A percentile compares a stretch with the other conserved stretches of the same genome.
phyloP scores from a whole-genome alignment of 805 yeast species.

The Spathaspora hagerdaliae region DNA sequence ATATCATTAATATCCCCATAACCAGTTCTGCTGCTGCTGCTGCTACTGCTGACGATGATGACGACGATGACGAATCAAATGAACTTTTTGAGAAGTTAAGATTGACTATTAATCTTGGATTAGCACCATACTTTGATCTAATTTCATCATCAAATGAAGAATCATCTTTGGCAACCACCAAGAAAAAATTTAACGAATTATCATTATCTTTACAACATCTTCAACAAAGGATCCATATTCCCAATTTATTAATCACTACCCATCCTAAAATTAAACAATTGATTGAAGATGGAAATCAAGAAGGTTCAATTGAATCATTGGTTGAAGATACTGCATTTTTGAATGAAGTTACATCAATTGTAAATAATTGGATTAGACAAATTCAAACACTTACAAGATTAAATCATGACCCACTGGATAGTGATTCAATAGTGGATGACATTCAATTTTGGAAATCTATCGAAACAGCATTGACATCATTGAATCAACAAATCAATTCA shows the following conservation, averaged over 20 bases:
- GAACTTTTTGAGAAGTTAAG: slow-evolving; percentile 50
- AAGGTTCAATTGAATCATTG: slow-evolving; percentile 31
- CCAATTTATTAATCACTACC: slow-evolving; percentile 50
- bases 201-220: slow-evolving; percentile 63
- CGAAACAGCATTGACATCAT: slow-evolving; percentile 53
- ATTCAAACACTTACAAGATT: slow-evolving; percentile 55
- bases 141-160: slow-evolving; percentile 20
- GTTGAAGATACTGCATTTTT: slow-evolving; percentile 52
- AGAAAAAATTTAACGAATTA: slow-evolving; percentile 65
- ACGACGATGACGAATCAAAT: slow-evolving; percentile 1
- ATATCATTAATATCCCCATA: slow-evolving; percentile 30
- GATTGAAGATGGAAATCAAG: slow-evolving; percentile 11
- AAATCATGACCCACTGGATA: slow-evolving; percentile 50
- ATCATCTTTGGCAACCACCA: slow-evolving; percentile 27
- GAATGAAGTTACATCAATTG: slow-evolving; percentile 65
- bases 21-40: not conserved
- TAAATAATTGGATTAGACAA: slow-evolving; percentile 69
- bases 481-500: slow-evolving; percentile 55
- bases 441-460: slow-evolving; percentile 73
- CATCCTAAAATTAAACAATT: slow-evolving; percentile 44
- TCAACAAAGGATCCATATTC: slow-evolving; percentile 64
- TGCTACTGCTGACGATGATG: not conserved
- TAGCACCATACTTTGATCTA: slow-evolving; percentile 67
- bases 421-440: slow-evolving; percentile 57
- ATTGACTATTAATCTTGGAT: slow-evolving; percentile 56